Evolutionary conservation across 176 grass and related monocot genomes (phyloP).

Genomic region (Tillandsia leiboldiana): DNA sequence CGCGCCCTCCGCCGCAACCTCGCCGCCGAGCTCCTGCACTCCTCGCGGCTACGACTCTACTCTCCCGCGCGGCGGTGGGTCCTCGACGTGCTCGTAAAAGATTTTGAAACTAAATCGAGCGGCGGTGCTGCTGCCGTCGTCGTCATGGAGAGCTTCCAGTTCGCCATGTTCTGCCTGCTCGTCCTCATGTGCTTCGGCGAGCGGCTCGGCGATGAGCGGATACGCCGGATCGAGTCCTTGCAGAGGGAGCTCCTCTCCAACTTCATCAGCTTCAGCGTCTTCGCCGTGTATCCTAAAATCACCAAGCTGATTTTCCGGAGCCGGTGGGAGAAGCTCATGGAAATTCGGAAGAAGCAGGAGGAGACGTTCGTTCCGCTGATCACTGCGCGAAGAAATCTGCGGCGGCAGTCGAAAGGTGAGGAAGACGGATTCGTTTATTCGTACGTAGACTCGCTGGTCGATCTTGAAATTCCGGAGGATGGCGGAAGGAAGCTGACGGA

Average conservation of each 20-base stretch:
- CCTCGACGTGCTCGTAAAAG: conserved; percentile 21
- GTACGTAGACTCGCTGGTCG: neutral
- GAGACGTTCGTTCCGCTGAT: conserved; percentile 42
- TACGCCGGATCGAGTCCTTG: conserved; percentile 29
- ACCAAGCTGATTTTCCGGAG: conserved; percentile 45
- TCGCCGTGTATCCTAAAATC: conserved; percentile 29
- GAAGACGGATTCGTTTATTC: neutral
- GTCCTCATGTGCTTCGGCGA: conserved; percentile 74
- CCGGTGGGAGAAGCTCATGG: conserved; percentile 38
- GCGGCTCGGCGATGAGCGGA: conserved; percentile 9
- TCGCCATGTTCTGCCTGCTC: conserved; percentile 59
- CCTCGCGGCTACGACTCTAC: conserved; percentile 5
- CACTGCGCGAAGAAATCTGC: neutral
- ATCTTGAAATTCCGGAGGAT: neutral
- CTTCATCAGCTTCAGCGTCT: conserved; percentile 27
- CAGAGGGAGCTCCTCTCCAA: too few species aligned
- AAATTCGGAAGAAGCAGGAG: conserved; percentile 40
- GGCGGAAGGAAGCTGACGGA: conserved; percentile 1
- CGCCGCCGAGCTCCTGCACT: conserved; percentile 13
- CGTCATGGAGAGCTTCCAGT: neutral
- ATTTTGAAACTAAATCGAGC: neutral
- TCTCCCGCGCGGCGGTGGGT: conserved; percentile 8
- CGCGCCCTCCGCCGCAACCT: conserved; percentile 28
- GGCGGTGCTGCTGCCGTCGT: neutral
- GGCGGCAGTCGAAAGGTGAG: too few species aligned